These are phyloP conservation scores for Phialemonium atrogriseum DNA, from an alignment of 2,329 filamentous ascomycete genomes.

Conservation along the genomic window DNA sequence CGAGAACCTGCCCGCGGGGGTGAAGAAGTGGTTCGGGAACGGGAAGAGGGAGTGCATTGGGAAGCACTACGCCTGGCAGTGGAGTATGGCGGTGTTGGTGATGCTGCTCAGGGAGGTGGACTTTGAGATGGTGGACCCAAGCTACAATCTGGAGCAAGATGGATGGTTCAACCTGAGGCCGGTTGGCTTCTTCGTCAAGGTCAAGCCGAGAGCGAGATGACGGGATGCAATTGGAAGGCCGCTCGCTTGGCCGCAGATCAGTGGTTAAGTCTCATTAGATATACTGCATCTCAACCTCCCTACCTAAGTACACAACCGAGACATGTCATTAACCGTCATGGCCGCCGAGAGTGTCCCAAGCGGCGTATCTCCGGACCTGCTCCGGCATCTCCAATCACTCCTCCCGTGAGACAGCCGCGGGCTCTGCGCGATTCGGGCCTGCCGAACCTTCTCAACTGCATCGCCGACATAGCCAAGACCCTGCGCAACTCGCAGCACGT, in stretches of 20 bases:
- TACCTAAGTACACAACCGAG: no score
- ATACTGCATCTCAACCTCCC: no score
- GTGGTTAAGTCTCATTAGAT: no score
- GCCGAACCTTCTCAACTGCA: slow-evolving; percentile 35
- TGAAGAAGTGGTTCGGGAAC: slow-evolving; percentile 44
- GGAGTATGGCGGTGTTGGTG: slow-evolving; percentile 30
- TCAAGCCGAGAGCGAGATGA: slow-evolving; percentile 24
- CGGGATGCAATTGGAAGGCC: no score
- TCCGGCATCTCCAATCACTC: slow-evolving; percentile 15
- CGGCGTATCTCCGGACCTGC: no score
- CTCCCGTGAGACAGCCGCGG: slow-evolving; percentile 13
- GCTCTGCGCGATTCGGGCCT: slow-evolving; percentile 35
- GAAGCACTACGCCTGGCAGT: slow-evolving; percentile 40
- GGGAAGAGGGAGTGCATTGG: slow-evolving; percentile 44
- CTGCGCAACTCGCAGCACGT: slow-evolving; percentile 38
- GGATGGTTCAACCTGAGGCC: slow-evolving; percentile 46
- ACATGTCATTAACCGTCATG: no score
- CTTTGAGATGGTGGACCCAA: slow-evolving; percentile 32
- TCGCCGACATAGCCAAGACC: slow-evolving; percentile 34
- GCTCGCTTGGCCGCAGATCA: no score
- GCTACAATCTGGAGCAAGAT: slow-evolving; percentile 34
- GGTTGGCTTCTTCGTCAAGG: slow-evolving; percentile 33
- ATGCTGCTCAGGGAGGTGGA: slow-evolving; percentile 36
- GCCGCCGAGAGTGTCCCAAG: no score
- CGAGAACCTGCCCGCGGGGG: slow-evolving; percentile 31